Conservation (phyloP, 2,329 filamentous ascomycete species). For the Fusarium longipes region DNA sequence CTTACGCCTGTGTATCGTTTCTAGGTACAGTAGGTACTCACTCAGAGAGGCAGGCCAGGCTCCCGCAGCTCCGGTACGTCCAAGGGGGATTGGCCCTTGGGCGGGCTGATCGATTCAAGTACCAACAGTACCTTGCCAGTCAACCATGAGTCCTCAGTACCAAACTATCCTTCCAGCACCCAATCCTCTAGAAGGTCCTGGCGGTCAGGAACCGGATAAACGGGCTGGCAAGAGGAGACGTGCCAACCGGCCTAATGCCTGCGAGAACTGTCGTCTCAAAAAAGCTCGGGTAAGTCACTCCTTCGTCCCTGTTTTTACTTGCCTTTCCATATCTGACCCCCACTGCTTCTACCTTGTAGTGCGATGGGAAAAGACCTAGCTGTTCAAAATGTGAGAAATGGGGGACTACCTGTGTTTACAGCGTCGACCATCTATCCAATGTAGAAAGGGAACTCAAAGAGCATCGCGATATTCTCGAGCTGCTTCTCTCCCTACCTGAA, state of each 20-base stretch:
- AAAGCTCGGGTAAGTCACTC: slow-evolving; percentile 31
- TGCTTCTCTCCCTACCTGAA: slow-evolving; percentile 19
- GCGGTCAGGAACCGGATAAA: slow-evolving; percentile 13
- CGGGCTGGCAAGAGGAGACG: slow-evolving; percentile 17
- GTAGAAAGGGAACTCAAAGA: slow-evolving; percentile 27
- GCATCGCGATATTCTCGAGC: slow-evolving; percentile 23
- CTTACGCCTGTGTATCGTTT: too few species aligned
- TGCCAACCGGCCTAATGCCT: slow-evolving; percentile 29
- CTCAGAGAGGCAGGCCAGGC: too few species aligned
- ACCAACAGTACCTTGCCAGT: too few species aligned
- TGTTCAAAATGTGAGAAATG: slow-evolving; percentile 29
- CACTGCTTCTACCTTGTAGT: slow-evolving; percentile 17
- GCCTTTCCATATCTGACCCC: slow-evolving; percentile 13
- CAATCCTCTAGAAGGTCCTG: not conserved
- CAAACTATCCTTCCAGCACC: slow-evolving; percentile 20
- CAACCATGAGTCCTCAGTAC: slow-evolving; percentile 11
- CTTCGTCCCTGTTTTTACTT: not conserved
- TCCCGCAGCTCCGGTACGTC: not conserved
- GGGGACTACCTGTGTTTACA: slow-evolving; percentile 22
- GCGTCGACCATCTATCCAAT: slow-evolving; percentile 20
- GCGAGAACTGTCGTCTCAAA: slow-evolving; percentile 30
- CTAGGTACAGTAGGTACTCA: too few species aligned
- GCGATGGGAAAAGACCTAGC: slow-evolving; percentile 23
- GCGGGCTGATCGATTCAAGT: not conserved
- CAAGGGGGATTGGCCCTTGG: slow-evolving; percentile 3